Conservation (phyloP, 441 rosid species). For the Rhodomyrtus psidioides region DNA sequence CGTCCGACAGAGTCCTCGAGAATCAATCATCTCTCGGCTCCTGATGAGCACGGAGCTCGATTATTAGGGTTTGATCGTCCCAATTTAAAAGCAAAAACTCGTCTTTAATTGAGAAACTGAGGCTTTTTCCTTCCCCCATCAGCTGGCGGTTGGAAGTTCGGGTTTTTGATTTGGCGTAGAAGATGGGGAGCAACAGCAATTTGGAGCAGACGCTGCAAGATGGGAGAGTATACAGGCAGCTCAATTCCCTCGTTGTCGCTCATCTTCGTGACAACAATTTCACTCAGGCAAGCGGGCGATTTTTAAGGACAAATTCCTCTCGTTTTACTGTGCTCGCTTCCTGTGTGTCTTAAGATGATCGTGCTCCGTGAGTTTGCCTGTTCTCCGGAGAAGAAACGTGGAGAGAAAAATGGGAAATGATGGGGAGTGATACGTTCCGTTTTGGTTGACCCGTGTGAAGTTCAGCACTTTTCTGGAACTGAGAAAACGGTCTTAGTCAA, state of each 20-base stretch:
- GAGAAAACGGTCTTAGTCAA: neutral
- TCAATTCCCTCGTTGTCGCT: conserved; percentile 70
- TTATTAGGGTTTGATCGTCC: neutral
- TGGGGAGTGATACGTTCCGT: neutral
- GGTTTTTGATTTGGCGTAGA: neutral
- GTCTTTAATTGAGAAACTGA: neutral
- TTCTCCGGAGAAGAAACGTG: neutral
- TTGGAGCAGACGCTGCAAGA: conserved; percentile 69
- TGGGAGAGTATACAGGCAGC: conserved; percentile 56
- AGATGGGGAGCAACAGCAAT: conserved; percentile 37
- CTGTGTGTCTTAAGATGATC: neutral
- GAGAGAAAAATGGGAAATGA: neutral
- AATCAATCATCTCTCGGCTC: neutral
- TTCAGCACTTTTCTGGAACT: neutral
- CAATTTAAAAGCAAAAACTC: neutral
- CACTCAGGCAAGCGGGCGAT: conserved; percentile 29
- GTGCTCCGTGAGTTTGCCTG: neutral
- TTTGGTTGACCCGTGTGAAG: neutral
- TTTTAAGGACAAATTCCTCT: neutral
- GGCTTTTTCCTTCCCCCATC: neutral
- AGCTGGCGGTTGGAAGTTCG: neutral
- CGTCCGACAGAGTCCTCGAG: neutral
- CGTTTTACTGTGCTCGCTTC: neutral
- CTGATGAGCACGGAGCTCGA: neutral
- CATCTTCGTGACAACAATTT: conserved; percentile 79